Evolutionary conservation across 345 rosid genomes (phyloP), one percentile per base, ranked within the genome.

Genomic region (Combretum micranthum): DNA sequence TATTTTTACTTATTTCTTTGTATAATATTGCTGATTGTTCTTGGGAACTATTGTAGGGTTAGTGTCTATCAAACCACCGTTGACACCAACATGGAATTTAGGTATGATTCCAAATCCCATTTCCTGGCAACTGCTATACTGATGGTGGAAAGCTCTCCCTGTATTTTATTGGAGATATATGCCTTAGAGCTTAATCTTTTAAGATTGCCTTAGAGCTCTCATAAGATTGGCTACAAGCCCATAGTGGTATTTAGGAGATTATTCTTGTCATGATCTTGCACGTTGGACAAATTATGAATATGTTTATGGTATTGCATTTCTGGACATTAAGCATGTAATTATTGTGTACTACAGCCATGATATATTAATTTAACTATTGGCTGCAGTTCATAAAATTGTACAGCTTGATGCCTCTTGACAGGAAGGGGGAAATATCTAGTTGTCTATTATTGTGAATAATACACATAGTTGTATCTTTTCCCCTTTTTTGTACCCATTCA

Each of bases 401-500:
- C 1, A 12, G 49, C 49, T 3, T 46, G 19, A 60, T 49, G 62
- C 61, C 62, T 25, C 52, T 63, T 71, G 66, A 69, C 44, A 26
- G 42, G 46, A 17, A 57, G 69, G 69, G 66, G 53, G 61, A 52
- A 46, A 47, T 51, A 57, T 50, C n/a, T 65, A 61, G 56, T 53
- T 69, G 54, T 65, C 45, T 63, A 58, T 68, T 63, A 56, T 59
- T 69, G 76, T 67, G 60, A 47, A 13, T 57, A 63, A 71, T 57
- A 72, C 75, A 77, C 62, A 70, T 74, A 69, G 74, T 73, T 65
- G 87, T 62, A 89, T 71, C 74, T 59, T 65, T 67, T 76, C 70
- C 75, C 61, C 71, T 61, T 68, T 70, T 77, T 77, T 85, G 87
- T 77, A 71, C 92, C 87, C 83, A 83, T 83, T 80, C 88, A 76